A percentile compares a stretch with the other conserved stretches of the same genome.
Conservation (phyloP, 2,329 filamentous ascomycete genomes). For the Botryosphaeria dothidea region DNA sequence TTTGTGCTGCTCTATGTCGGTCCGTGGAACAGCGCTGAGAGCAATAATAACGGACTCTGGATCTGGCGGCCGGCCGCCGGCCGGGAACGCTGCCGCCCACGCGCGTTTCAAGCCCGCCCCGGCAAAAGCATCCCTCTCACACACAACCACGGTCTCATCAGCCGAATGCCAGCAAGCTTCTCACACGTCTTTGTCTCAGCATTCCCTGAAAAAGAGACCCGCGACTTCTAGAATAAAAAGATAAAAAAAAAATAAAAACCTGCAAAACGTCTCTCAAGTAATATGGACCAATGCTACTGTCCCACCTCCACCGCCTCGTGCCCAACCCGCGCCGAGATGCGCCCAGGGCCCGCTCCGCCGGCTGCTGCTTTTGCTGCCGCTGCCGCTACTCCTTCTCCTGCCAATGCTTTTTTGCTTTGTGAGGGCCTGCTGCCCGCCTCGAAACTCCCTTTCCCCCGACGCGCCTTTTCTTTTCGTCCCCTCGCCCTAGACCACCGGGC, state of each 20-base stretch:
- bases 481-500: not conserved
- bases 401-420: not conserved
- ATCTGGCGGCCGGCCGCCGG: not conserved
- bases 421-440: not conserved
- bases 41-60: not conserved
- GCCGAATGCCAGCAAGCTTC: not conserved
- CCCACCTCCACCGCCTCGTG: not conserved
- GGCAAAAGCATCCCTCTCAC: not conserved
- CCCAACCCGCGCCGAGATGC: not conserved
- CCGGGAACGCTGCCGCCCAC: not conserved
- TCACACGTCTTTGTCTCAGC: conserved; percentile 9
- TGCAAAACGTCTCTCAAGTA: not conserved
- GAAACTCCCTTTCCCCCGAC: not conserved
- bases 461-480: too few relatives aligned
- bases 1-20: too few relatives aligned
- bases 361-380: not conserved
- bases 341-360: not conserved
- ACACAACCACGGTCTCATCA: conserved; percentile 2
- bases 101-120: not conserved
- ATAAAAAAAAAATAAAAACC: not conserved
- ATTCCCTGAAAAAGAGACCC: not conserved
- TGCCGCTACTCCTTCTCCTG: not conserved
- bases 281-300: not conserved
- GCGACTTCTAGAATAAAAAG: not conserved
- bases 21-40: too few relatives aligned